phyloP scores from a whole-genome alignment of 2,329 filamentous ascomycete species.

The Tolypocladium endophyticum region DNA sequence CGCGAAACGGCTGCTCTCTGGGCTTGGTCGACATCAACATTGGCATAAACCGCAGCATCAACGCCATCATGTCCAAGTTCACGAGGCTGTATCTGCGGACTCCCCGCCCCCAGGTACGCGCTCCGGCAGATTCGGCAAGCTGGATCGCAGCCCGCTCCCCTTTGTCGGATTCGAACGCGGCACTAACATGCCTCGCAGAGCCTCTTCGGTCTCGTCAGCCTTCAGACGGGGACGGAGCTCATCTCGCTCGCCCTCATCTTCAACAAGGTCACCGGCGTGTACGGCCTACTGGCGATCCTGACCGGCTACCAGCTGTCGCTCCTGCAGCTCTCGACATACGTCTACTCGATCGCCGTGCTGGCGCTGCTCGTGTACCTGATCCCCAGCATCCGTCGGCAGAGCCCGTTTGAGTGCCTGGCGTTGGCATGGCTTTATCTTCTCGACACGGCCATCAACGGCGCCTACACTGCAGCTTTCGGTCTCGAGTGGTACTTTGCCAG shows the following conservation, averaged over 20 bases:
- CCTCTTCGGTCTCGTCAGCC: slow-evolving; percentile 76
- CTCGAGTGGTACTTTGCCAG: slow-evolving; percentile 73
- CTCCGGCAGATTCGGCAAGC: background rate
- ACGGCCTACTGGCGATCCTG: slow-evolving; percentile 78
- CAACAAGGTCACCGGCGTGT: slow-evolving; percentile 87
- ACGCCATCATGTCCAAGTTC: slow-evolving; percentile 22
- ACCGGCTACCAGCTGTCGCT: slow-evolving; percentile 77
- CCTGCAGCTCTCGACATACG: slow-evolving; percentile 81
- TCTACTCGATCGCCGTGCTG: slow-evolving; percentile 71
- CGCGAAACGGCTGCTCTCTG: background rate
- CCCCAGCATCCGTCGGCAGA: slow-evolving; percentile 69
- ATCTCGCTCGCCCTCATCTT: slow-evolving; percentile 75
- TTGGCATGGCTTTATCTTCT: slow-evolving; percentile 79
- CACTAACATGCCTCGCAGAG: slow-evolving; percentile 40
- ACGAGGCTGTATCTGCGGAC: slow-evolving; percentile 26
- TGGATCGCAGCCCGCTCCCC: background rate
- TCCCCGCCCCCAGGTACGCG: slow-evolving; percentile 29
- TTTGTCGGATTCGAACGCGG: background rate
- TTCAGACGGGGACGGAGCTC: slow-evolving; percentile 77
- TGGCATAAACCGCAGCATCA: background rate
- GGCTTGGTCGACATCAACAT: background rate
- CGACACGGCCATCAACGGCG: slow-evolving; percentile 71
- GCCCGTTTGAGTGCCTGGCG: slow-evolving; percentile 66
- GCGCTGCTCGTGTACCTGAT: slow-evolving; percentile 58
- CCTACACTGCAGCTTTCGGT: slow-evolving; percentile 74